Evolutionary conservation across 1,284 basidiomycete species (phyloP).

Genomic region (Trametes sp.): DNA sequence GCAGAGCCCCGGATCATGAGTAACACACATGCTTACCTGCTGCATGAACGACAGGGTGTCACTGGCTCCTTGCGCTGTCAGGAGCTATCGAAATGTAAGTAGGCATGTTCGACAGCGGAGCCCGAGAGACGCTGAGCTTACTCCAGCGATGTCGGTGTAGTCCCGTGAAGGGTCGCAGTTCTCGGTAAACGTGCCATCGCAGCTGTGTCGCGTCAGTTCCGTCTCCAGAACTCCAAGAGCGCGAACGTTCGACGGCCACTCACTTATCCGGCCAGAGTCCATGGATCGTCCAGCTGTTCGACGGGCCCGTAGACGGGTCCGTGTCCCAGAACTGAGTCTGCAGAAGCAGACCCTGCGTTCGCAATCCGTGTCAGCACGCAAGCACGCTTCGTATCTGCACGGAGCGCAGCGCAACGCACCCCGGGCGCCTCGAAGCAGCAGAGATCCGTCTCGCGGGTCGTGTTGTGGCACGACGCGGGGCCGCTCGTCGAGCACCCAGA

Average conservation of each 20-base stretch:
- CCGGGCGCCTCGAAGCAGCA: constrained; percentile 49
- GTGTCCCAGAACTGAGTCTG: constrained; percentile 59
- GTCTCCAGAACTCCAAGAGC: constrained; percentile 8
- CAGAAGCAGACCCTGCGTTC: constrained; percentile 61
- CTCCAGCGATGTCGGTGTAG: constrained; percentile 63
- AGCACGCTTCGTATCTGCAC: background rate
- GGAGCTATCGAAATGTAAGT: constrained; percentile 51
- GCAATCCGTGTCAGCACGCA: constrained; percentile 1
- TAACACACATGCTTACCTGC: constrained; percentile 42
- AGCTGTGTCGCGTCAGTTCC: constrained; percentile 49
- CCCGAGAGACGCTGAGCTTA: constrained; percentile 39
- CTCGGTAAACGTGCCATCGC: constrained; percentile 68
- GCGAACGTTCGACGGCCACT: constrained; percentile 30
- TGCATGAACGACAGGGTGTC: constrained; percentile 76
- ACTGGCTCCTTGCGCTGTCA: constrained; percentile 63
- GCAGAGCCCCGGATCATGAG: background rate
- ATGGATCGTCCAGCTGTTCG: constrained; percentile 78
- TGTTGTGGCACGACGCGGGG: constrained; percentile 46
- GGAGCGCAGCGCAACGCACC: constrained; percentile 32
- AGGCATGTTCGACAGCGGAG: background rate
- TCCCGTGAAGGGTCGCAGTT: constrained; percentile 72
- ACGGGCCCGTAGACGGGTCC: constrained; percentile 67
- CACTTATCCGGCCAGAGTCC: constrained; percentile 79
- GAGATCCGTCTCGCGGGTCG: constrained; percentile 34
- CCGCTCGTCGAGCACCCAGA: constrained; percentile 45